Conservation (phyloP, 805 yeast genomes). For the Metschnikowia aberdeeniae region DNA sequence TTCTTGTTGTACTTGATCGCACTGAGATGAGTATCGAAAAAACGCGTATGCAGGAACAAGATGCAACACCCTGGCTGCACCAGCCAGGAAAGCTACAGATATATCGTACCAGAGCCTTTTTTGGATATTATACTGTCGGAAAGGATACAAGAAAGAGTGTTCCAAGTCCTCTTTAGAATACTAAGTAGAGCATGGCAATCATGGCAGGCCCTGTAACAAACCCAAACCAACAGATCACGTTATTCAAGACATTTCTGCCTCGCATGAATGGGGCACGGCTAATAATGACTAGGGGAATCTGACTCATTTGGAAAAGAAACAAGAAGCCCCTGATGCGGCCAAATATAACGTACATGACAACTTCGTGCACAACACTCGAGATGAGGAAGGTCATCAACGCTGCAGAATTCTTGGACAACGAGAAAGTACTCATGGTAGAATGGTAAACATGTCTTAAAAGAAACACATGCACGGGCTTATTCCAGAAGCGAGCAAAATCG, state of each 20-base stretch:
- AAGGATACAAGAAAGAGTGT: too few relatives aligned
- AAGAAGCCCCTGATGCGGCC: conserved; percentile 76
- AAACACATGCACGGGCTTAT: conserved; percentile 87
- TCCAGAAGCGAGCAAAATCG: conserved; percentile 92
- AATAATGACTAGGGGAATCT: conserved; percentile 71
- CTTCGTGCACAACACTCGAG: conserved; percentile 82
- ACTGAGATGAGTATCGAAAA: conserved; percentile 5
- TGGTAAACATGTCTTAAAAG: conserved; percentile 91
- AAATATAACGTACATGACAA: conserved; percentile 88
- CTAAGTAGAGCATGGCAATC: conserved; percentile 77
- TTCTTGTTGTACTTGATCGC: not conserved
- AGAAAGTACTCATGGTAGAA: conserved; percentile 73
- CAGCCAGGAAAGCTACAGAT: too few relatives aligned
- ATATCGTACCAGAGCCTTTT: too few relatives aligned
- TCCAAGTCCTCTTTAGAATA: conserved; percentile 21
- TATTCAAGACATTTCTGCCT: conserved; percentile 61
- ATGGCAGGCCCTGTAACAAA: conserved; percentile 86
- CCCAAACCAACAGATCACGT: conserved; percentile 86
- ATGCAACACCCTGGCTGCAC: not conserved
- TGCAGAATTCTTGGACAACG: conserved; percentile 62
- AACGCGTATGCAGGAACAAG: not conserved
- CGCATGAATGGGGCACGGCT: conserved; percentile 57
- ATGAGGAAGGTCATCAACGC: conserved; percentile 73
- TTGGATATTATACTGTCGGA: too few relatives aligned
- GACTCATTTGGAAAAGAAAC: conserved; percentile 78